Percentiles rank a stretch among this genome's conserved stretches.
Evolutionary conservation across 2,329 filamentous ascomycete genomes (phyloP).

Genomic region (Nigrograna mackinnonii): DNA sequence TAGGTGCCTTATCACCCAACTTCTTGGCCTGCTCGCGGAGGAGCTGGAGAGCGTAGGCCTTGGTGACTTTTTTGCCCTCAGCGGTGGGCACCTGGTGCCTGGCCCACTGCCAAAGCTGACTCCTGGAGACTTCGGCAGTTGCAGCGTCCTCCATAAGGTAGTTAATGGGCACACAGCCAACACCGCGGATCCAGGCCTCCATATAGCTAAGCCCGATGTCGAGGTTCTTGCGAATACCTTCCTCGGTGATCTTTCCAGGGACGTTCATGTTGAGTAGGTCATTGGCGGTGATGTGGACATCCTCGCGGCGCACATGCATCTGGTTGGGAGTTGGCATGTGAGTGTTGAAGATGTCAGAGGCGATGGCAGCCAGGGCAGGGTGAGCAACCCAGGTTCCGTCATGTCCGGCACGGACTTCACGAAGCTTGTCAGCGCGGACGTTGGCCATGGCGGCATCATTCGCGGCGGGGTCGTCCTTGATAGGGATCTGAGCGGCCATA

Average conservation of each 20-base stretch:
- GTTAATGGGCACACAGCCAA: constrained; percentile 97
- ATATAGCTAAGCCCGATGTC: constrained; percentile 97
- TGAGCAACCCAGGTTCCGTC: constrained; percentile 98
- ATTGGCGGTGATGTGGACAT: constrained; percentile 82
- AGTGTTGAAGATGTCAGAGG: constrained; percentile 93
- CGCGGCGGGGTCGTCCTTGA: constrained; percentile 89
- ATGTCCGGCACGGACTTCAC: constrained; percentile 92
- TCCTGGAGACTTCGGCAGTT: constrained; percentile 92
- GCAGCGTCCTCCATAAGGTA: constrained; percentile 98
- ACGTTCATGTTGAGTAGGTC: constrained; percentile 99
- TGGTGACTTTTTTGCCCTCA: constrained; percentile 91
- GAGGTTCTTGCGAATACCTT: constrained; percentile 95
- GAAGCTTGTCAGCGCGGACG: constrained; percentile 92
- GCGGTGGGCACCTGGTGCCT: constrained; percentile 73
- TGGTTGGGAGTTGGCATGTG: constrained; percentile 99
- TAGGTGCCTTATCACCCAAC: constrained; percentile 72
- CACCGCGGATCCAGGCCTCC: constrained; percentile 95
- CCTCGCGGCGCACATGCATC: constrained; percentile 86
- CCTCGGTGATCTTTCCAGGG: constrained; percentile 87
- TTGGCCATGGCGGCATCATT: constrained; percentile 95
- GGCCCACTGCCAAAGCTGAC: constrained; percentile 96
- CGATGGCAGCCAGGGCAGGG: constrained; percentile 86
- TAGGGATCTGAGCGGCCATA: constrained; percentile 98
- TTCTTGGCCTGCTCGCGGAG: constrained; percentile 83
- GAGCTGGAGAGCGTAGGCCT: constrained; percentile 84